Base-by-base conservation (phyloP, 148 eudicot species). In the Chenopodium suecicum region DNA sequence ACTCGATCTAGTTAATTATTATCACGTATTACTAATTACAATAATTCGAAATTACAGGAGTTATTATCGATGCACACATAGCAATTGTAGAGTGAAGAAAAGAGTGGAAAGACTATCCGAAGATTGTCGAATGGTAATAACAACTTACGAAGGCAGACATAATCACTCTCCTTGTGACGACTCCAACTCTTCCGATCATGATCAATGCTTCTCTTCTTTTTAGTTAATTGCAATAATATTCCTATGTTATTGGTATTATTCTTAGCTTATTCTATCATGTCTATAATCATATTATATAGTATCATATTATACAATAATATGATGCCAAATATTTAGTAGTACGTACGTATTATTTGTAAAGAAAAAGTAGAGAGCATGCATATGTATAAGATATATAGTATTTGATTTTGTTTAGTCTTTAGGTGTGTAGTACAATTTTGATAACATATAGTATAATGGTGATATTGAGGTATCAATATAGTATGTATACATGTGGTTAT, bases 71-170 rank as follows among this genome's bases (percentile, higher is more conserved):
- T 94, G 98, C 73, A 94, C 98, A 0, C 90, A 94, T 41, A 90
- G 77, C 82, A 92, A 91, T 68, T 94, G 98, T 34, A 81, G 92
- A 70, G 98, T 94, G 85, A 94, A 94, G 93, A 94, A 94, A 56
- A 78, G 98, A 75, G 98, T 94, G 6, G 98, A 94, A 72, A 73
- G 98, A 71, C 70, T 91, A 17, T 92, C 95, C 7, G 98, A 94
- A 73, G 98, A 92, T 82, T 89, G 94, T 81, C 78, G 95, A 34
- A 91, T 94, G 94, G 95, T 94, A 20, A 94, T 94, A 56, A 94
- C 98, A 8, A 92, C 94, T 0, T 94, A 94, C 29, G 98, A 94
- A 87, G 98, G 98, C 27, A 86, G 95, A 73, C 98, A 94, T 81
- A 90, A 86, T 79, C 98, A 94, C 74, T 79, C 90, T 73, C 97